Conservation (phyloP, 2,329 filamentous ascomycete genomes). For the Colletotrichum lini region DNA sequence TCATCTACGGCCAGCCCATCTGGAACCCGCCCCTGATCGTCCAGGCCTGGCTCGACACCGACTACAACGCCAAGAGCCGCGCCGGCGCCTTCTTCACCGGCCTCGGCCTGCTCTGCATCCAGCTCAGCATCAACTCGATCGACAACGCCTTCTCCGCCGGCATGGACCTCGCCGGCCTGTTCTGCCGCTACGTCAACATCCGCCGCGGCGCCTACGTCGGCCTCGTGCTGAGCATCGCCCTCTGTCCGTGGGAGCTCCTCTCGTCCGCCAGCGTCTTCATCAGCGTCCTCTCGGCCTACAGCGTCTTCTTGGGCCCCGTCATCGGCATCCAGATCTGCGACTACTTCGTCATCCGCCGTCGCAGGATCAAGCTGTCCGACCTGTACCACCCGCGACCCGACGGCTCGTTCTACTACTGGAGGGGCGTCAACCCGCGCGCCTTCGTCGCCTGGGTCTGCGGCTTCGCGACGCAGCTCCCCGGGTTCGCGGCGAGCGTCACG, state of each 20-base stretch:
- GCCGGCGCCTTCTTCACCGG: constrained; percentile 43
- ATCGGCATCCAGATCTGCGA: constrained; percentile 56
- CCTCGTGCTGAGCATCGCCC: constrained; percentile 58
- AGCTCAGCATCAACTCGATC: constrained; percentile 42
- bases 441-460: constrained; percentile 57
- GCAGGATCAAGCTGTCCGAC: constrained; percentile 54
- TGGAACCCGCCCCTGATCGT: constrained; percentile 56
- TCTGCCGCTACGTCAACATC: constrained; percentile 69
- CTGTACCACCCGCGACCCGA: constrained; percentile 54
- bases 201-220: constrained; percentile 66
- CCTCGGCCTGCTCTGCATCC: constrained; percentile 39
- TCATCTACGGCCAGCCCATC: constrained; percentile 53
- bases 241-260: constrained; percentile 67
- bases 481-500: constrained; percentile 36
- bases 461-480: constrained; percentile 46
- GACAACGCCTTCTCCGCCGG: constrained; percentile 56
- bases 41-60: constrained; percentile 32
- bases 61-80: constrained; percentile 32
- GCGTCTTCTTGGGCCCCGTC: constrained; percentile 56
- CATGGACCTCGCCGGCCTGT: constrained; percentile 68
- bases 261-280: constrained; percentile 55
- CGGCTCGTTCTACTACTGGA: constrained; percentile 57
- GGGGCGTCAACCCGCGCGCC: constrained; percentile 55
- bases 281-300: constrained; percentile 53
- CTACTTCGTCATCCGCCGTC: constrained; percentile 51